These are phyloP conservation scores for Monilinia aucupariae DNA, from an alignment of 2,329 filamentous ascomycete genomes.

Conservation along the genomic window DNA sequence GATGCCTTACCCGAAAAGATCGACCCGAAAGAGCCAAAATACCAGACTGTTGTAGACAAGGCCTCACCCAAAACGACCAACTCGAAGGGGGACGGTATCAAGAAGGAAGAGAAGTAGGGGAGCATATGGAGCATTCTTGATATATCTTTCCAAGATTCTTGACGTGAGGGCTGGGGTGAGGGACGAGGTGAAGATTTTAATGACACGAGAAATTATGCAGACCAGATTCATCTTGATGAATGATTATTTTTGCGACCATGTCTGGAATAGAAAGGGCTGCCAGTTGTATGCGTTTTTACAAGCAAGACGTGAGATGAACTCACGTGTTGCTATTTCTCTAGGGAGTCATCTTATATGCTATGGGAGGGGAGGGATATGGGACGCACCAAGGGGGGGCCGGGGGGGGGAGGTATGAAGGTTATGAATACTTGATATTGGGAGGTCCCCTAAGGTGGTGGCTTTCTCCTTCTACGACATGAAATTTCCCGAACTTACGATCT, in stretches of 20 bases:
- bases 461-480: conserved; percentile 20
- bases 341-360: conserved; percentile 14
- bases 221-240: conserved; percentile 25
- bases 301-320: conserved; percentile 20
- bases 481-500: conserved; percentile 31
- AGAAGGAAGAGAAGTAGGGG: conserved; percentile 10
- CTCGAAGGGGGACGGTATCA: neutral
- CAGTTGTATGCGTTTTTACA: conserved; percentile 22
- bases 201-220: conserved; percentile 13
- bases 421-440: conserved; percentile 18
- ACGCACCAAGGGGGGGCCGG: conserved; percentile 3
- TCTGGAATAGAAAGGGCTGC: conserved; percentile 25
- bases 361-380: conserved; percentile 1
- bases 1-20: conserved; percentile 20
- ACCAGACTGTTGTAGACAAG: conserved; percentile 24
- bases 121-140: neutral
- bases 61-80: conserved; percentile 12
- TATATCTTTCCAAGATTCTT: conserved; percentile 5
- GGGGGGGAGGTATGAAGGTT: conserved; percentile 9
- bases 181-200: conserved; percentile 17
- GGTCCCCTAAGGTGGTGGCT: conserved; percentile 20
- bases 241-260: conserved; percentile 23
- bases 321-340: conserved; percentile 20
- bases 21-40: conserved; percentile 25
- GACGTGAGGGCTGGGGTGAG: conserved; percentile 8